Evolutionary conservation across 768 basidiomycete genomes (phyloP), one percentile per base, ranked within the genome.

Genomic region (Mycena haematopus): DNA sequence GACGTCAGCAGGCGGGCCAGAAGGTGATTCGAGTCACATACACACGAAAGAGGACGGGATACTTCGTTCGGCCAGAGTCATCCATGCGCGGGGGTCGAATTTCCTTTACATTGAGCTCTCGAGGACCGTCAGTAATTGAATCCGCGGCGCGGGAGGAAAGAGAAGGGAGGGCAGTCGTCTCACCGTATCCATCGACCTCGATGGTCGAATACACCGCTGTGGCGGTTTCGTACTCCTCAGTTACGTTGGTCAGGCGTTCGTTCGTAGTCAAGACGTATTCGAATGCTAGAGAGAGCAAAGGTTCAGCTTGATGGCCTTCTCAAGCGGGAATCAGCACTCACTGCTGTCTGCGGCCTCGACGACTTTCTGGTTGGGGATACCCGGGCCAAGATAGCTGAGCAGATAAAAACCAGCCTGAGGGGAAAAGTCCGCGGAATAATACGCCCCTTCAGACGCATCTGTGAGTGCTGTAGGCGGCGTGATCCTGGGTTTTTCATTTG

Each of bases 81-180:
- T 99, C 97, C 88, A 99, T 92, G 61, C 85, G 82, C 5, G 95
- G 94, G 19, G 97, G 97, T 17, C 93, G 86, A 68, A 96, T 84
- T 77, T 98, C 96, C 70, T 91, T 83, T 58, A 92, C 91, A 74
- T 97, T 97, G 58, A 98, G 78, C 70, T 93, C 94, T 95, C 68
- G 31, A 22, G 59, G 52, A 63, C 58, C 54, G 58, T 70, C 62
- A 74, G 66, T 65, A 65, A 57, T 49, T 50, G 68, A 58, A 51
- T 47, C 52, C 51, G 49, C 56, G 58, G 62, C 10, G 44, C 54
- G 36, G 59, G 29, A 33, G 11, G 21, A 29, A 38, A 40, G 9
- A 36, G 17, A 53, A 56, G n/a, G 25, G 55, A 38, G 38, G n/a
- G n/a, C n/a, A 19, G 38, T 17, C 6, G 59, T 79, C 80, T 38